Evolutionary conservation across 768 basidiomycete species (phyloP).

Genomic region (Leccinum imitatum): DNA sequence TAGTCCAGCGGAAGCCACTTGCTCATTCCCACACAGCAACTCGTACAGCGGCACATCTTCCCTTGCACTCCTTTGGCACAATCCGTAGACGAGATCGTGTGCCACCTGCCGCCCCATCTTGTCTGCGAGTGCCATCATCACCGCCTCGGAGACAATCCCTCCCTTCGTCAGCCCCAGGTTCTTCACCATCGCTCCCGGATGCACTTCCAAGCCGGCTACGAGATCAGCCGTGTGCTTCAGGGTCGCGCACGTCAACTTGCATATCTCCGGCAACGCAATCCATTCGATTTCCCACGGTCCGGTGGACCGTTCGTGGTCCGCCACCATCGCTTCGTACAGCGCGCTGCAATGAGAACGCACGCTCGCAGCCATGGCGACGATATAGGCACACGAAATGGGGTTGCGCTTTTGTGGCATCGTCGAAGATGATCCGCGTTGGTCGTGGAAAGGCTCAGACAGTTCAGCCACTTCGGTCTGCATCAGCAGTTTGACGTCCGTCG

Average conservation of each 20-base stretch:
- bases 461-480: slow-evolving; percentile 50
- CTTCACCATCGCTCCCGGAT: slow-evolving; percentile 39
- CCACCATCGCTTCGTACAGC: slow-evolving; percentile 47
- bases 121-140: slow-evolving; percentile 47
- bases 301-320: slow-evolving; percentile 48
- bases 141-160: slow-evolving; percentile 43
- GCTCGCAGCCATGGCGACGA: slow-evolving; percentile 42
- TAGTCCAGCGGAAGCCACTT: slow-evolving; percentile 27
- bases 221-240: slow-evolving; percentile 38
- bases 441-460: slow-evolving; percentile 43
- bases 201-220: slow-evolving; percentile 41
- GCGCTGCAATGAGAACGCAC: slow-evolving; percentile 40
- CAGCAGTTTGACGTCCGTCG: slow-evolving; percentile 43
- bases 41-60: slow-evolving; percentile 34
- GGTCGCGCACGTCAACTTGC: slow-evolving; percentile 41
- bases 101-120: slow-evolving; percentile 44
- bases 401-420: slow-evolving; percentile 55
- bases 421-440: slow-evolving; percentile 45
- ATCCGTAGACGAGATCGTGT: slow-evolving; percentile 44
- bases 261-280: slow-evolving; percentile 46
- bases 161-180: slow-evolving; percentile 42
- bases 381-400: slow-evolving; percentile 44
- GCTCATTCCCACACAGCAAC: slow-evolving; percentile 31
- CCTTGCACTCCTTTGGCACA: slow-evolving; percentile 34
- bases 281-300: slow-evolving; percentile 54